Evolutionary conservation across 2,329 filamentous ascomycete species (phyloP).

Genomic region (Pyrenochaeta sp.): DNA sequence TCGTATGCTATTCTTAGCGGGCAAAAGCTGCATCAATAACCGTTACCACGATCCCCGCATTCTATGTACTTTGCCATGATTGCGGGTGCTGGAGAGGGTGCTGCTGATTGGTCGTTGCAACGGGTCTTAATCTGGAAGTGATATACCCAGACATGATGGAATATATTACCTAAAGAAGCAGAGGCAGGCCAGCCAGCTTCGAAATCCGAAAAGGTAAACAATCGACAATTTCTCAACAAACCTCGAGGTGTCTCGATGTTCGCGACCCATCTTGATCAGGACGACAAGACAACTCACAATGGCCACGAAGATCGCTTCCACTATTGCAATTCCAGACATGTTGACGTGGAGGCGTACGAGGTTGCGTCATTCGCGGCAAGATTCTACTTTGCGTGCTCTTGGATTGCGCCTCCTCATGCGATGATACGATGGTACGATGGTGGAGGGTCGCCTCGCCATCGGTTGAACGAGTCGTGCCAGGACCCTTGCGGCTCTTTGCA

Average conservation of each 20-base stretch:
- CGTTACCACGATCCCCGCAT: slow-evolving; percentile 10
- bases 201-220: neutral
- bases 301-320: neutral
- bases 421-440: neutral
- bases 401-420: neutral
- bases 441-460: neutral
- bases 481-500: slow-evolving; percentile 1
- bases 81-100: slow-evolving; percentile 8
- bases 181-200: neutral
- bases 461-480: slow-evolving; percentile 1
- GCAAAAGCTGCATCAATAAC: slow-evolving; percentile 4
- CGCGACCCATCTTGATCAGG: neutral
- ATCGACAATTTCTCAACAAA: neutral
- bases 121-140: slow-evolving; percentile 29
- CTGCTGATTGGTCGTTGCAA: slow-evolving; percentile 26
- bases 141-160: slow-evolving; percentile 17
- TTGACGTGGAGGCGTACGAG: neutral
- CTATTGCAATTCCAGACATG: neutral
- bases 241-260: neutral
- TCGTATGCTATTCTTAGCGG: slow-evolving; percentile 23
- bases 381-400: slow-evolving; percentile 1
- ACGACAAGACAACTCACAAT: neutral
- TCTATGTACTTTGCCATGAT: slow-evolving; percentile 29
- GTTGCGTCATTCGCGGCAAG: slow-evolving; percentile 16
- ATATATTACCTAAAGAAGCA: slow-evolving; percentile 18